Conservation (phyloP, 1,284 basidiomycete species). For the Coniophora puteana region DNA sequence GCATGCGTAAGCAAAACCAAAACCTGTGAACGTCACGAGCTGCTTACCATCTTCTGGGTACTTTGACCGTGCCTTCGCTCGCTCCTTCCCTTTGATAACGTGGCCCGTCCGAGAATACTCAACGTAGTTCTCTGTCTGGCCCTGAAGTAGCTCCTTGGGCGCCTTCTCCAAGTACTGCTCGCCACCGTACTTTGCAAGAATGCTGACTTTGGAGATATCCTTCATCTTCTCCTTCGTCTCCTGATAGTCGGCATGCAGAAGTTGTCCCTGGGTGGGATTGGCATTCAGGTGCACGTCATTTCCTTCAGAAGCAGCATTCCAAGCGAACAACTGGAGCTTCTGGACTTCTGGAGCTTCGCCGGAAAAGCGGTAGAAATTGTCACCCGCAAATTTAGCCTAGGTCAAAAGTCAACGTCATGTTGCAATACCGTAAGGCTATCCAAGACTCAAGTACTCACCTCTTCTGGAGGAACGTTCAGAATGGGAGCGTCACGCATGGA, state of each 20-base stretch:
- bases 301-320: constrained; percentile 91
- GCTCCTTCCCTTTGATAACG: constrained; percentile 89
- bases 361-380: constrained; percentile 90
- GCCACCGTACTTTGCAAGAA: constrained; percentile 90
- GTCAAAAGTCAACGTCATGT: constrained; percentile 9
- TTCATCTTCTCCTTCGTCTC: constrained; percentile 92
- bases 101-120: constrained; percentile 95
- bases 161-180: constrained; percentile 88
- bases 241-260: constrained; percentile 87
- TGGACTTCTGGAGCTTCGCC: constrained; percentile 93
- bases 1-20: constrained; percentile 3
- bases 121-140: constrained; percentile 96
- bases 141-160: constrained; percentile 86
- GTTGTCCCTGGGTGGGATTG: constrained; percentile 93
- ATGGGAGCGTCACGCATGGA: constrained; percentile 98
- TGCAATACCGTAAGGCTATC: constrained; percentile 4
- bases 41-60: constrained; percentile 90
- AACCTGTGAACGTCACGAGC: background rate
- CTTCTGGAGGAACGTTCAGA: constrained; percentile 76
- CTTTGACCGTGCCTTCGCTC: constrained; percentile 81
- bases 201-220: constrained; percentile 82
- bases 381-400: constrained; percentile 89
- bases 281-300: constrained; percentile 96
- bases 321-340: constrained; percentile 92
- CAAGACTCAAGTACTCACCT: constrained; percentile 47